Evolutionary conservation across 345 rosid genomes (phyloP).

Genomic region (Acer negundo): DNA sequence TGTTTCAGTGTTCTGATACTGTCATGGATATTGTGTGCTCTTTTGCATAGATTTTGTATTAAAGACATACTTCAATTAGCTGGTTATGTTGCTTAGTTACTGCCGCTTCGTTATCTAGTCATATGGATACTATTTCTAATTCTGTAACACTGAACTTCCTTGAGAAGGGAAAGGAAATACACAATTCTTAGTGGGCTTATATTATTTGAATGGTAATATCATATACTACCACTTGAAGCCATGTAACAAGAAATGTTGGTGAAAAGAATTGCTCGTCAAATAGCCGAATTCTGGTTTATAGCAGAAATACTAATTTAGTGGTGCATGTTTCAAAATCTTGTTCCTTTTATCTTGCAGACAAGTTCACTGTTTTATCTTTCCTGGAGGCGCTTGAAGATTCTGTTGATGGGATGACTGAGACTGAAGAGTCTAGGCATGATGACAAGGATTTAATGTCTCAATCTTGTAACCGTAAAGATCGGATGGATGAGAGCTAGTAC

Average conservation of each 20-base stretch:
- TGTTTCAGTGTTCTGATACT: background rate
- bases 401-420: slow-evolving; percentile 36
- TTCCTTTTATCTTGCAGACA: slow-evolving; percentile 55
- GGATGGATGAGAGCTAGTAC: slow-evolving; percentile 64
- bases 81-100: background rate
- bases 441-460: slow-evolving; percentile 45
- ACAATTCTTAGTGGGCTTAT: background rate
- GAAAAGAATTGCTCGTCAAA: too few relatives aligned
- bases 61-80: background rate
- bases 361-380: slow-evolving; percentile 79
- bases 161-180: background rate
- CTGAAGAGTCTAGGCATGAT: slow-evolving; percentile 38
- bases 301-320: background rate
- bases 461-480: slow-evolving; percentile 42
- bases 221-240: background rate
- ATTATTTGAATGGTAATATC: background rate
- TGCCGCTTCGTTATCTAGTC: background rate
- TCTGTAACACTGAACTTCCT: background rate
- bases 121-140: background rate
- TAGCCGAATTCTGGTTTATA: background rate
- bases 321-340: background rate
- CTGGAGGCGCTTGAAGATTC: slow-evolving; percentile 99
- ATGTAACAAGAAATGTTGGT: background rate
- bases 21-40: background rate
- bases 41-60: background rate